Base-by-base conservation (phyloP, 1,284 basidiomycete species). In the Apiotrichum montevideense region DNA sequence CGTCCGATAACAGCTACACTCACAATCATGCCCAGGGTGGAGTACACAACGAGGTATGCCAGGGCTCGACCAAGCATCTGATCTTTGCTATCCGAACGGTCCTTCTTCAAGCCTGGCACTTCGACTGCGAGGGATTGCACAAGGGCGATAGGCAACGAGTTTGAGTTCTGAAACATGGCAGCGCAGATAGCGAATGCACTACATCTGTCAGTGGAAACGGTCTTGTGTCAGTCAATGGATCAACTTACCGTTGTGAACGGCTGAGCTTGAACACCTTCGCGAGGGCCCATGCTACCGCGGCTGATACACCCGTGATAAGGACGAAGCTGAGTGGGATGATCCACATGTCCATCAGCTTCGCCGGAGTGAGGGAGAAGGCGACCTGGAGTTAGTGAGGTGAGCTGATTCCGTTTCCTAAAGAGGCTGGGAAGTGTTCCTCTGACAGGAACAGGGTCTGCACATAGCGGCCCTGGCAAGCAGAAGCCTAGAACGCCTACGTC, bases 1-100 rank as follows among this genome's bases (percentile, higher is more conserved):
- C 21, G 21, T 21, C 21, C 21, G 21, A 21, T 21, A 21, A 21
- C 29, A 43, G 41, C 15, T 57, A 42, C 2, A 81, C 85, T 62
- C 68, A 88, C 87, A 66, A 94, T 84, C 90, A 95, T 96, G 55
- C 93, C 92, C 44, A 97, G 81, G 0, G 93, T 96, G 58, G 88
- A 92, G 73, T 93, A 94, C 15, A 96, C 80, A 6, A 95, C 89
- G 43, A 97, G 82, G 71, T 97, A 96, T 0, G 92, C 93, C 58
- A 97, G 79, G 0, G 94, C 90, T 10, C 93, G 83, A 54, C 93
- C 92, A 43, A 96, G 82, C 90, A 96, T 96, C 39, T 87, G 84
- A 65, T 92, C 82, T 66, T 85, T 82, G 64, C 83, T 87, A 70
- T 97, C 93, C 54, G 88, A 84, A 6, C 81, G 71, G 14, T 83